Conservation (phyloP, 2,329 filamentous ascomycete genomes). For the Trichoderma hamatum region DNA sequence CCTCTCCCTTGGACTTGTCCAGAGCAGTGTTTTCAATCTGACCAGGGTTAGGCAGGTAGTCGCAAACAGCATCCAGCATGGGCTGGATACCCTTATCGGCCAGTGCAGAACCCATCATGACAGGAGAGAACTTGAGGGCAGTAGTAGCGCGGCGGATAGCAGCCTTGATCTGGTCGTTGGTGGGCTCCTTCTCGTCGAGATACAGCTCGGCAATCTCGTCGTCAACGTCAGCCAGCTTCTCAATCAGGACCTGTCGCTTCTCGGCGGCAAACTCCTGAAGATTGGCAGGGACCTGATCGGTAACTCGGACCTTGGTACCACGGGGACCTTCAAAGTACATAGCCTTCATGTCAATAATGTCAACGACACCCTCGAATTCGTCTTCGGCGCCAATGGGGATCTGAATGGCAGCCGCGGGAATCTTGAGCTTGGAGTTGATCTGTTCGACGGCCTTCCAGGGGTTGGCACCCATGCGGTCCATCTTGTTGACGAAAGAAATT, state of each 20-base stretch:
- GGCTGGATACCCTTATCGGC: slow-evolving; percentile 95
- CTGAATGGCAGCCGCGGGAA: slow-evolving; percentile 90
- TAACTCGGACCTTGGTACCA: slow-evolving; percentile 75
- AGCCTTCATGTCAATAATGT: slow-evolving; percentile 88
- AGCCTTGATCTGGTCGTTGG: slow-evolving; percentile 80
- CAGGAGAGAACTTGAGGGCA: slow-evolving; percentile 84
- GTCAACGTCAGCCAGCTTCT: slow-evolving; percentile 95
- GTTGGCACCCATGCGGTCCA: slow-evolving; percentile 98
- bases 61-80: slow-evolving; percentile 94
- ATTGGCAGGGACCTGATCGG: slow-evolving; percentile 81
- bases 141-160: slow-evolving; percentile 94
- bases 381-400: slow-evolving; percentile 93
- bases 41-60: slow-evolving; percentile 90
- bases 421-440: slow-evolving; percentile 94
- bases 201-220: slow-evolving; percentile 97
- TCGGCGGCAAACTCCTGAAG: slow-evolving; percentile 76
- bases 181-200: slow-evolving; percentile 82
- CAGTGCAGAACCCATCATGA: slow-evolving; percentile 94
- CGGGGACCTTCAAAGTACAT: slow-evolving; percentile 87
- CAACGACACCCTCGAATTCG: slow-evolving; percentile 88
- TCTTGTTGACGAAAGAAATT: slow-evolving; percentile 98
- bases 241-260: slow-evolving; percentile 83
- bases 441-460: slow-evolving; percentile 97
- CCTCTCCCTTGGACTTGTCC: slow-evolving; percentile 77
- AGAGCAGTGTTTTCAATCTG: slow-evolving; percentile 89